phyloP scores from a whole-genome alignment of 78 protist species.

The slime mould (Dictyostelium discoideum) region dicty_2.7 NC_007088.5:1280001-1280500 shows the following conservation, averaged over 20 bases:
- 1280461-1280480: slow-evolving; percentile 90
- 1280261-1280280: slow-evolving; percentile 87
- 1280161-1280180: slow-evolving; percentile 83
- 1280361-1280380: slow-evolving; percentile 78
- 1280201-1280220: slow-evolving; percentile 99
- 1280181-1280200: slow-evolving; percentile 99
- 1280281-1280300: slow-evolving; percentile 87
- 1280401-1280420: slow-evolving; percentile 86
- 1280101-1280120: slow-evolving; percentile 97
- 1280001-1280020: slow-evolving; percentile 88
- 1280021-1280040: slow-evolving; percentile 87
- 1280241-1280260: slow-evolving; percentile 91
- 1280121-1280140: slow-evolving; percentile 83
- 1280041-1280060: slow-evolving; percentile 92
- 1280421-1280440: slow-evolving; percentile 91
- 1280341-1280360: slow-evolving; percentile 94
- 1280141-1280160: slow-evolving; percentile 46
- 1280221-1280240: slow-evolving; percentile 93
- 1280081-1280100: slow-evolving; percentile 98
- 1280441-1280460: slow-evolving; percentile 96
- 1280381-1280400: slow-evolving; percentile 90
- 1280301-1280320: slow-evolving; percentile 97
- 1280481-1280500: slow-evolving; percentile 4
- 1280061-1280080: slow-evolving; percentile 97
- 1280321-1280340: slow-evolving; percentile 98